Conservation (phyloP, 805 yeast genomes). For the Sungouiella blattae region DNA sequence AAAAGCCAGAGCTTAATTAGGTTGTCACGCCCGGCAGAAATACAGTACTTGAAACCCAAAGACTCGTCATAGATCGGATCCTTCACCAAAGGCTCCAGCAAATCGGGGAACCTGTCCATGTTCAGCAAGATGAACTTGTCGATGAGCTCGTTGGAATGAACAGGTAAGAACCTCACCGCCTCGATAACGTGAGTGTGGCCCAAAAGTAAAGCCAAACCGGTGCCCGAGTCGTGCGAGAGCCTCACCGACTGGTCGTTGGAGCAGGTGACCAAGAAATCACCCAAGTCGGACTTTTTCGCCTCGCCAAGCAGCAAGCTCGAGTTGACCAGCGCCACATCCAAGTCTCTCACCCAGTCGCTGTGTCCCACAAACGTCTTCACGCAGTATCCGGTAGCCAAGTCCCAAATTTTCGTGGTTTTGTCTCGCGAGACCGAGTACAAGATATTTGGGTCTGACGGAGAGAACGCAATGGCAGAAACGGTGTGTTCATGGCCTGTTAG, state of each 20-base stretch:
- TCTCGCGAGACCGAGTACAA: slow-evolving; percentile 66
- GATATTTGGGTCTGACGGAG: slow-evolving; percentile 41
- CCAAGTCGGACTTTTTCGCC: slow-evolving; percentile 24
- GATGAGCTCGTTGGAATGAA: slow-evolving; percentile 42
- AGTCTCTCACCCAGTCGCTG: slow-evolving; percentile 80
- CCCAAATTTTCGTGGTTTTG: slow-evolving; percentile 60
- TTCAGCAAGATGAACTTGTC: slow-evolving; percentile 41
- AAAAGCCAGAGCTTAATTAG: slow-evolving; percentile 70
- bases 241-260: slow-evolving; percentile 77
- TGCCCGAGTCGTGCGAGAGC: slow-evolving; percentile 64
- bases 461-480: slow-evolving; percentile 60
- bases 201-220: slow-evolving; percentile 59
- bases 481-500: slow-evolving; percentile 87
- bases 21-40: slow-evolving; percentile 79
- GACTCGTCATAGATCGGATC: slow-evolving; percentile 24
- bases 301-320: slow-evolving; percentile 10
- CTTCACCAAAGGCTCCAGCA: slow-evolving; percentile 28
- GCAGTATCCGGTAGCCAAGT: slow-evolving; percentile 64
- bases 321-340: slow-evolving; percentile 40
- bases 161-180: slow-evolving; percentile 63
- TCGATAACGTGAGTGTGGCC: slow-evolving; percentile 89
- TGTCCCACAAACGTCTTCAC: slow-evolving; percentile 69
- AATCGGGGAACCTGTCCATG: slow-evolving; percentile 26
- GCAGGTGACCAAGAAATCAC: slow-evolving; percentile 64
- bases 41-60: slow-evolving; percentile 67